Base-by-base conservation (phyloP, 2,329 filamentous ascomycete species). In the Talaromyces sp. region DNA sequence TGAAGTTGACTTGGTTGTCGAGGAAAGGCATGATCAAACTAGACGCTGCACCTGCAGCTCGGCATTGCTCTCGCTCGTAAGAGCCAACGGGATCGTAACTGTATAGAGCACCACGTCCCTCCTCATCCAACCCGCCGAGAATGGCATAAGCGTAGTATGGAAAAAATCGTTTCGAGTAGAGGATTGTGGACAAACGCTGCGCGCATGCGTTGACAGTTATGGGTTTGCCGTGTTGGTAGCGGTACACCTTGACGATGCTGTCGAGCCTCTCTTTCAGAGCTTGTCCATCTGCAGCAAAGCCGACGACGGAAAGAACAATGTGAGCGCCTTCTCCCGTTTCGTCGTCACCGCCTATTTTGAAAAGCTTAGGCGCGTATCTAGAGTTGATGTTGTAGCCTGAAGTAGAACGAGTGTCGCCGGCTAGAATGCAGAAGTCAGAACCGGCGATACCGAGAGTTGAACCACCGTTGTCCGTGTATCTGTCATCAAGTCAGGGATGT, bases 361-460 rank as follows among this genome's bases (percentile, higher is more conserved):
- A 99, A 66, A 99, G 90, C 81, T 99, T 99, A 63, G 95, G 95
- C 64, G 89, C 86, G 82, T 91, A 93, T 72, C 95, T 90, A 64
- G 93, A 93, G 86, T 99, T 97, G 88, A 99, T 99, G 84, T 90
- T 97, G 87, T 96, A 99, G 75, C 96, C 95, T 67, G 91, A 90
- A 62, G 93, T 96, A 73, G 92, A 91, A 76, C 95, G 91, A 70
- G 95, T 99, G 82, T 99, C 95, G 79, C 96, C 95, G 50, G 95
- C 95, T 76, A 99, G 87, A 80, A 99, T 96, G 74, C 92, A 87
- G 83, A 98, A 99, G 82, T 96, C 91, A 74, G 88, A 87, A 70
- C 96, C 95, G 42, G 92, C 89, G 77, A 99, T 98, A 73, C 92
- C 95, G 62, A 99, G 86, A 61, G 95, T 98, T 65, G 92, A 96